These are phyloP conservation scores for Pyrenula massariospora DNA, from an alignment of 495 filamentous ascomycete species.

Conservation along the genomic window DNA sequence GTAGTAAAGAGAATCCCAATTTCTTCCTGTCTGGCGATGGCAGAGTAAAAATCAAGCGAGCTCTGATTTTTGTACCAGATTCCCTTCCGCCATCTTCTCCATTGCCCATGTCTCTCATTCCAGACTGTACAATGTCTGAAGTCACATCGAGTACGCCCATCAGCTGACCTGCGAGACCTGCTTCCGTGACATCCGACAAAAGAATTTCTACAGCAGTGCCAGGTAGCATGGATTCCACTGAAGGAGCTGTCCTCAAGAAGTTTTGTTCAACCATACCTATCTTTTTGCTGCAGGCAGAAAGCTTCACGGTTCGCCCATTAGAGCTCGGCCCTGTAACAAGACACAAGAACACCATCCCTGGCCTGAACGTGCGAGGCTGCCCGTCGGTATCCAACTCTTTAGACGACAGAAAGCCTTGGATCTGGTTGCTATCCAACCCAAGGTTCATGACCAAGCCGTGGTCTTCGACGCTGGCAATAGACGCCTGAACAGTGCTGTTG, in stretches of 20 bases:
- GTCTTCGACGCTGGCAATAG: constrained; percentile 82
- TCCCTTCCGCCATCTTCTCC: constrained; percentile 63
- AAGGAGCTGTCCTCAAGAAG: constrained; percentile 63
- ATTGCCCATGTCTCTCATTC: constrained; percentile 48
- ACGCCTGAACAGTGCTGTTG: constrained; percentile 71
- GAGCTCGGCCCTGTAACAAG: constrained; percentile 63
- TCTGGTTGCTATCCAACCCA: constrained; percentile 50
- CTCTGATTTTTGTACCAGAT: constrained; percentile 73
- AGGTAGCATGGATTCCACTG: constrained; percentile 79
- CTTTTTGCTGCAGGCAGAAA: constrained; percentile 62
- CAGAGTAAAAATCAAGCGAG: constrained; percentile 74
- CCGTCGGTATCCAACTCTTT: constrained; percentile 59
- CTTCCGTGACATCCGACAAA: constrained; percentile 53
- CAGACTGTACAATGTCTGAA: constrained; percentile 80
- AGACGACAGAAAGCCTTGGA: constrained; percentile 80
- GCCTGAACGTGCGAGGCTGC: constrained; percentile 51
- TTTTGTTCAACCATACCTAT: constrained; percentile 59
- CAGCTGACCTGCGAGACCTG: constrained; percentile 67
- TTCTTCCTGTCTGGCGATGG: constrained; percentile 68
- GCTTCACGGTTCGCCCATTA: constrained; percentile 73
- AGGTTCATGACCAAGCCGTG: constrained; percentile 93
- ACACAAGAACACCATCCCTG: constrained; percentile 76
- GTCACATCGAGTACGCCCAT: constrained; percentile 87
- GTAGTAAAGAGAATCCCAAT: constrained; percentile 73
- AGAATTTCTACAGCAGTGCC: constrained; percentile 81